Evolutionary conservation across 176 grass and related monocot species (phyloP), one percentile per base, ranked within the genome.

Genomic region (Carex pumila): DNA sequence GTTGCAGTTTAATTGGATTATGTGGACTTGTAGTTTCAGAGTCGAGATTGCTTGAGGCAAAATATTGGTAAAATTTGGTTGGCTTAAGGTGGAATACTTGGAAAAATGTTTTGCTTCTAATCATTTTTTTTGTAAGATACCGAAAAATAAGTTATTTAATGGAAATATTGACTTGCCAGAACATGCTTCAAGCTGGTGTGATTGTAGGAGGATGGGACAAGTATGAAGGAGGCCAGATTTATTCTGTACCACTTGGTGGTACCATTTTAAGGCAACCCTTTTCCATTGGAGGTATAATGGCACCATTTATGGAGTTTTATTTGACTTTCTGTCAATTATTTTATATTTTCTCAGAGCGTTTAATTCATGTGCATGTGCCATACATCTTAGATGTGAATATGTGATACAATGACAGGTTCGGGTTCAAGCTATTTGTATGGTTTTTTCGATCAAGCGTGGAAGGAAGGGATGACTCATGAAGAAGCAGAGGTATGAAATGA

Each of bases 161-260:
- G 58, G 9, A 7, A 62, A 86, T 13, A 22, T 58, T 53, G 34
- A 30, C 18, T 88, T 70, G 78, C 13, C 71, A 99, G 96, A 95
- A 90, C 72, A 93, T 99, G 96, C 72, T 99, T 59, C 93, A 99
- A 99, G 91, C 93, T 86, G 96, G 96, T 30, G 73, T 93, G 86
- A 98, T 98, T 85, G 56, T 98, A 88, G 96, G 96, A 63, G 96
- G 96, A 75, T 98, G 93, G 96, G 96, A 98, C 81, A 95, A 99
- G 73, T 99, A 99, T 0, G 93, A 99, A 87, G 93, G 93, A 43
- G 96, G 89, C 61, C 93, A 99, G 88, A 99, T 99, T 87, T 99
- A 86, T 77, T 95, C 93, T 1, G 91, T 99, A 1, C 91, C 93
- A 9, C 96, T 95, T 92, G 96, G 96, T 76, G 93, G 93, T 85